Percentiles rank a stretch among this genome's conserved stretches.
phyloP scores from a whole-genome alignment of 2,329 filamentous ascomycete species.

The Fusarium cicatricum region DNA sequence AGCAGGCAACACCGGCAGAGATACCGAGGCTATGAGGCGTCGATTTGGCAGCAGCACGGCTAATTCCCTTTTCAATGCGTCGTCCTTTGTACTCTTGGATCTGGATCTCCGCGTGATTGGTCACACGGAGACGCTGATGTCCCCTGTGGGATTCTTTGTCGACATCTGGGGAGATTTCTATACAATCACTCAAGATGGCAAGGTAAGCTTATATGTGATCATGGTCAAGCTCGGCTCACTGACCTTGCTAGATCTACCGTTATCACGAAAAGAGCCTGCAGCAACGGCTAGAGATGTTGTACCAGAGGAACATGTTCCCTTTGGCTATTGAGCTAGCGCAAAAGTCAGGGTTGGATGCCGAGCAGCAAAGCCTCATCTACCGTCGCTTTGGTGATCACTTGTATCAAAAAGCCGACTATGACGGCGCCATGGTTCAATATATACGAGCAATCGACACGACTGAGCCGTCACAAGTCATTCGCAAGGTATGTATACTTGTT shows the following conservation, averaged over 20 bases:
- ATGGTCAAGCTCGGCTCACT: not conserved
- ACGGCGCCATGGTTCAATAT: slow-evolving; percentile 99
- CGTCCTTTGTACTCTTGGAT: slow-evolving; percentile 90
- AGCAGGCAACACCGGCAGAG: slow-evolving; percentile 58
- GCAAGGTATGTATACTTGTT: slow-evolving; percentile 67
- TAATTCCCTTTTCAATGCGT: slow-evolving; percentile 85
- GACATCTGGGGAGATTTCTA: slow-evolving; percentile 92
- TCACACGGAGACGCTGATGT: slow-evolving; percentile 85
- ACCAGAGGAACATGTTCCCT: slow-evolving; percentile 91
- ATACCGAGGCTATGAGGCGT: slow-evolving; percentile 69
- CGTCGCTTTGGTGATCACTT: slow-evolving; percentile 93
- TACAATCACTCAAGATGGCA: slow-evolving; percentile 89
- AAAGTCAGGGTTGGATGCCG: slow-evolving; percentile 80
- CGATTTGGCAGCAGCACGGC: slow-evolving; percentile 74
- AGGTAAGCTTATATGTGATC: slow-evolving; percentile 60
- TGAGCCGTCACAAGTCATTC: slow-evolving; percentile 94
- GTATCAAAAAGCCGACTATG: slow-evolving; percentile 94
- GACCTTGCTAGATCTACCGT: slow-evolving; percentile 70
- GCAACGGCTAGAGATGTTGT: slow-evolving; percentile 91
- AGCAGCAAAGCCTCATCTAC: slow-evolving; percentile 91
- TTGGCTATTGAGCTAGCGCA: slow-evolving; percentile 92
- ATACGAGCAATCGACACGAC: slow-evolving; percentile 95
- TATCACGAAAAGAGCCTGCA: slow-evolving; percentile 92
- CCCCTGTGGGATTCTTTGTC: slow-evolving; percentile 81
- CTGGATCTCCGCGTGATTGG: slow-evolving; percentile 89